These are phyloP conservation scores for Lumnitzera racemosa DNA, from an alignment of 345 rosid genomes.

Conservation along the genomic window DNA sequence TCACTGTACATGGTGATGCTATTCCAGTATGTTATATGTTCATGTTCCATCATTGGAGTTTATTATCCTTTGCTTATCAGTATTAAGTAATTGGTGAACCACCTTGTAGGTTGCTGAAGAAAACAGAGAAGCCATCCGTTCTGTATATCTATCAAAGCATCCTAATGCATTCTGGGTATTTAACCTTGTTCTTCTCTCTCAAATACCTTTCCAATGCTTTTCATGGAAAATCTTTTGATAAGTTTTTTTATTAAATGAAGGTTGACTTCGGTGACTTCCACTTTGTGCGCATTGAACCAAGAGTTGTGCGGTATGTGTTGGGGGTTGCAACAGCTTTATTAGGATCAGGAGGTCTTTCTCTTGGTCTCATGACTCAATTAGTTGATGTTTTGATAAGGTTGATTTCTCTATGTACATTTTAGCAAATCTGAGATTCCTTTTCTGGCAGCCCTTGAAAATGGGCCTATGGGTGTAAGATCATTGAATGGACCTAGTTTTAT, in stretches of 20 bases:
- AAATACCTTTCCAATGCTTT: constrained; percentile 4
- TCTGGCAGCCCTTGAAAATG: no score
- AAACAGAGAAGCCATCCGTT: constrained; percentile 52
- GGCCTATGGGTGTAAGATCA: no score
- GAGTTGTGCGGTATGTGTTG: constrained; percentile 70
- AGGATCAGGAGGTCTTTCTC: constrained; percentile 77
- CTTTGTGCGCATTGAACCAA: constrained; percentile 76
- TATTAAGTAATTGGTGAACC: neutral
- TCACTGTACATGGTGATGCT: constrained; percentile 88
- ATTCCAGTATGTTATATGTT: constrained; percentile 41
- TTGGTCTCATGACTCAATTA: no score
- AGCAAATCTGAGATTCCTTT: no score
- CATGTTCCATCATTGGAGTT: neutral
- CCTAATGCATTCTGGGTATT: constrained; percentile 94
- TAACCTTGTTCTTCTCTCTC: constrained; percentile 8
- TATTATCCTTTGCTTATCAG: neutral
- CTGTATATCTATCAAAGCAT: constrained; percentile 79
- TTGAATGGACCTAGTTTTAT: no score
- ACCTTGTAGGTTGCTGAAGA: constrained; percentile 54
- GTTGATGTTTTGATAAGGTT: neutral
- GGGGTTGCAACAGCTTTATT: constrained; percentile 89
- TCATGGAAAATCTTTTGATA: constrained; percentile 1
- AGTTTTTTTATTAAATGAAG: constrained; percentile 27
- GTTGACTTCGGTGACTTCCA: constrained; percentile 97
- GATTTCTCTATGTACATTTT: no score